Evolutionary conservation across 805 yeast genomes (phyloP).

Genomic region (Pichia gijzeniarum): DNA sequence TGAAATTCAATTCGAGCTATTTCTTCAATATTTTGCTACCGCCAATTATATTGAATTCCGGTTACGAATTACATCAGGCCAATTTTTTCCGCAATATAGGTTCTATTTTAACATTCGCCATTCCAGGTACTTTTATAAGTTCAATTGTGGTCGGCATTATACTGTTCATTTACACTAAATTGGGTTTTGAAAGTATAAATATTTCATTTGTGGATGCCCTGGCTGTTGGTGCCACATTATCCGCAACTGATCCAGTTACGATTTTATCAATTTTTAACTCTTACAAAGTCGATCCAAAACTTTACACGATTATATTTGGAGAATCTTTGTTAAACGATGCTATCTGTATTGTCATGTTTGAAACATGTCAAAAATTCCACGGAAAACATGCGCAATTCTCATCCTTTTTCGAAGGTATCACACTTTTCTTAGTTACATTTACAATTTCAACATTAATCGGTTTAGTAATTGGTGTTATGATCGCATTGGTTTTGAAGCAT

Average conservation of each 20-base stretch:
- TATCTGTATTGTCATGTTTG: conserved; percentile 97
- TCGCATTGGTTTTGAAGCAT: conserved; percentile 86
- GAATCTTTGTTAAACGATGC: conserved; percentile 95
- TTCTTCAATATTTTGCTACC: conserved; percentile 92
- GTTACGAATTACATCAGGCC: conserved; percentile 93
- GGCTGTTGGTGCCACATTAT: conserved; percentile 94
- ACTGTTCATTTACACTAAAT: conserved; percentile 79
- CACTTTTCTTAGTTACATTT: conserved; percentile 87
- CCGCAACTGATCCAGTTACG: conserved; percentile 98
- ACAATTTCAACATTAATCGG: conserved; percentile 90
- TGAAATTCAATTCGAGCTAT: conserved; percentile 88
- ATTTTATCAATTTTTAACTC: conserved; percentile 94
- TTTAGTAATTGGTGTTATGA: conserved; percentile 75
- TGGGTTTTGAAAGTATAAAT: conserved; percentile 83
- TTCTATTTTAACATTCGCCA: conserved; percentile 87
- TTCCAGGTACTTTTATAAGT: conserved; percentile 93
- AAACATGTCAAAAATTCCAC: conserved; percentile 93
- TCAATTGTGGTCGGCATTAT: conserved; percentile 88
- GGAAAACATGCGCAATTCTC: conserved; percentile 72
- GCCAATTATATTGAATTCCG: conserved; percentile 93
- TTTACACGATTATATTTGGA: conserved; percentile 95
- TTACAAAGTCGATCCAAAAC: conserved; percentile 95
- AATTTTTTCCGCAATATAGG: conserved; percentile 91
- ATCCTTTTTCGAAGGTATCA: conserved; percentile 88
- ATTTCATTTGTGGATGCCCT: conserved; percentile 95